Evolutionary conservation across 768 basidiomycete species (phyloP).

Genomic region (Peribolospora kevripleyi): DNA sequence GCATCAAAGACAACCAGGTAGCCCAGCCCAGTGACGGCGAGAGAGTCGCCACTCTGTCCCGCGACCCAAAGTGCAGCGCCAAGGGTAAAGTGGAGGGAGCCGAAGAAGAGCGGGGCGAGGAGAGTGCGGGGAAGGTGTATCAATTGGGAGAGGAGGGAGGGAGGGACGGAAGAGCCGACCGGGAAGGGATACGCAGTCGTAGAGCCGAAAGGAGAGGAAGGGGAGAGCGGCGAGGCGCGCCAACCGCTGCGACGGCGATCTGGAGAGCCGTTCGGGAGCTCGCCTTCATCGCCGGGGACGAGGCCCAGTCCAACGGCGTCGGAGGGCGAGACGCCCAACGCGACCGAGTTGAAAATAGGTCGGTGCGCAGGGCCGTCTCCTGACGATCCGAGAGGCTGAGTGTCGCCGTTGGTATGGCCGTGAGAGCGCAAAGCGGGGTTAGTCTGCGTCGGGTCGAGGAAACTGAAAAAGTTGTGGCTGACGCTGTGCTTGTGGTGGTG

Average conservation of each 20-base stretch:
- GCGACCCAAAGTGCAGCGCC: slow-evolving; percentile 47
- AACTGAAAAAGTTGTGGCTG: slow-evolving; percentile 13
- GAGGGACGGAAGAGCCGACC: slow-evolving; percentile 4
- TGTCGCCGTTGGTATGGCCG: neutral
- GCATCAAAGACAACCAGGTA: slow-evolving; percentile 95
- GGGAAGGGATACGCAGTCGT: neutral
- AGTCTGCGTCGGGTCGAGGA: slow-evolving; percentile 3
- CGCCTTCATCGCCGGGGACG: neutral
- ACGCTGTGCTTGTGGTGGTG: slow-evolving; percentile 15
- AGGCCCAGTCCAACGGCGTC: neutral
- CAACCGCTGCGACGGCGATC: neutral
- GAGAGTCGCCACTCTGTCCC: slow-evolving; percentile 66
- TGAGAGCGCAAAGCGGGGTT: neutral
- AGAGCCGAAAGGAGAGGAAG: neutral
- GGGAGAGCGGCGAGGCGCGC: neutral
- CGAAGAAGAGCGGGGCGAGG: slow-evolving; percentile 5
- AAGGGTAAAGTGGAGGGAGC: slow-evolving; percentile 19
- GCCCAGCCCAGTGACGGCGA: slow-evolving; percentile 70
- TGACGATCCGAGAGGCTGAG: neutral
- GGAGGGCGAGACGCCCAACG: neutral
- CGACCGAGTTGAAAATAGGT: neutral
- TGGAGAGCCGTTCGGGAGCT: slow-evolving; percentile 1
- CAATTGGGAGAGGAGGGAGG: slow-evolving; percentile 6
- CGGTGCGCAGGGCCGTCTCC: too few species aligned
- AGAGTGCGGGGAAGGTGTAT: slow-evolving; percentile 6